Percentiles rank a stretch among this genome's conserved stretches.
Conservation (phyloP, 257 asterid genomes). For the Ballota nigra region DNA sequence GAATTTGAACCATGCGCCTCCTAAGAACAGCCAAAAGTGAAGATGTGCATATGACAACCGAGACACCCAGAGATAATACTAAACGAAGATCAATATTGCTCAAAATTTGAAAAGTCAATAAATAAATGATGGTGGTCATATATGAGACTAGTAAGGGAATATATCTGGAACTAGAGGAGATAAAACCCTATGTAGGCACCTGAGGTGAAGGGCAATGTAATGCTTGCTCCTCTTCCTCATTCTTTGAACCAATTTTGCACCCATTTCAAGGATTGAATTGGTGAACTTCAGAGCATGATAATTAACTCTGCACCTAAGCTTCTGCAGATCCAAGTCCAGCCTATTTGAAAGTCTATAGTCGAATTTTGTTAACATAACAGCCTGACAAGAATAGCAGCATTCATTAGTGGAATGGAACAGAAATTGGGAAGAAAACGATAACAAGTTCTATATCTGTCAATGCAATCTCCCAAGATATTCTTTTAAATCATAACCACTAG, state of each 20-base stretch:
- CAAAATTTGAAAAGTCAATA: not conserved
- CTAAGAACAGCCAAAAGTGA: conserved; percentile 14
- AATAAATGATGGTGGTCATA: conserved; percentile 15
- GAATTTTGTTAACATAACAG: conserved; percentile 83
- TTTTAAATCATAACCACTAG: not conserved
- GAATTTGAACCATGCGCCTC: too few relatives aligned
- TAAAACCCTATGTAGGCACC: conserved; percentile 40
- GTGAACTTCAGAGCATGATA: conserved; percentile 95
- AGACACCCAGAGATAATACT: conserved; percentile 8
- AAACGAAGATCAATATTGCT: conserved; percentile 11
- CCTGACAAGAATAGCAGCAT: conserved; percentile 51
- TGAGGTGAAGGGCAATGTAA: conserved; percentile 87
- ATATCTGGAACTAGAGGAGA: conserved; percentile 2
- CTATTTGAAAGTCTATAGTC: conserved; percentile 94
- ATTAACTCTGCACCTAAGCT: conserved; percentile 94
- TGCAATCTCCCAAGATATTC: conserved; percentile 10
- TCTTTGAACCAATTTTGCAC: conserved; percentile 66
- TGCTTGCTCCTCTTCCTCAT: conserved; percentile 84
- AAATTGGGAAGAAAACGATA: conserved; percentile 11
- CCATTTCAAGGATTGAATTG: conserved; percentile 75
- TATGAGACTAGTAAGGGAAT: conserved; percentile 2
- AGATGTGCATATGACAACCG: conserved; percentile 4
- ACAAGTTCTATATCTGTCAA: not conserved
- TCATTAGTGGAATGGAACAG: conserved; percentile 15
- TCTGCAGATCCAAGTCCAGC: conserved; percentile 75